These are phyloP conservation scores for Akanthomyces lecanii DNA, from an alignment of 2,329 filamentous ascomycete genomes.

Conservation along the genomic window DNA sequence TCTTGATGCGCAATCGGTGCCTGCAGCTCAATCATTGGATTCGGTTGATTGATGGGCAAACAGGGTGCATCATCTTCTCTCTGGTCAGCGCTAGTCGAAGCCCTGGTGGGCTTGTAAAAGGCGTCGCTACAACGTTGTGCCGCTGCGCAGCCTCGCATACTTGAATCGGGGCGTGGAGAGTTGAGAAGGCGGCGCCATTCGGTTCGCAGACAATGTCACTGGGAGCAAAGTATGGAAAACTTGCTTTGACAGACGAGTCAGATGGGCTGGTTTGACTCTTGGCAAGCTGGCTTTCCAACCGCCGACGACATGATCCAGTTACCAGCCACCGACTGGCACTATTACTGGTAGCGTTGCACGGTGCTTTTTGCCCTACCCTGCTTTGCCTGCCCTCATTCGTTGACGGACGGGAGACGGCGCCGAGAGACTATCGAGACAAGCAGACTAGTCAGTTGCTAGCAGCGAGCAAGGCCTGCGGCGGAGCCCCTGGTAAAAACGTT, in stretches of 20 bases:
- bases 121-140: neutral
- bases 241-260: neutral
- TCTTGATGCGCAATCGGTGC: neutral
- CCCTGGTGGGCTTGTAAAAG: neutral
- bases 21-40: neutral
- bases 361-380: neutral
- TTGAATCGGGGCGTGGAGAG: neutral
- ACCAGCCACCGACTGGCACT: neutral
- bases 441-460: neutral
- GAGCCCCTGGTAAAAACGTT: neutral
- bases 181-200: neutral
- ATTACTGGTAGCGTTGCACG: neutral
- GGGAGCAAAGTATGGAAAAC: too few relatives aligned
- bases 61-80: neutral
- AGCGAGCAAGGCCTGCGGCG: neutral
- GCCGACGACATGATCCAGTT: neutral
- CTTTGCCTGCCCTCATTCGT: neutral
- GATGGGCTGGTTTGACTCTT: neutral
- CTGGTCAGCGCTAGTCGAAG: slow-evolving; percentile 1
- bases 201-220: neutral
- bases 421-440: neutral
- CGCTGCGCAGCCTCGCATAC: neutral
- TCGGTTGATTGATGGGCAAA: neutral
- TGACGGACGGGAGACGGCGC: neutral
- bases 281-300: neutral